Evolutionary conservation across 768 basidiomycete species (phyloP).

Genomic region (Lactifluus pinguis): DNA sequence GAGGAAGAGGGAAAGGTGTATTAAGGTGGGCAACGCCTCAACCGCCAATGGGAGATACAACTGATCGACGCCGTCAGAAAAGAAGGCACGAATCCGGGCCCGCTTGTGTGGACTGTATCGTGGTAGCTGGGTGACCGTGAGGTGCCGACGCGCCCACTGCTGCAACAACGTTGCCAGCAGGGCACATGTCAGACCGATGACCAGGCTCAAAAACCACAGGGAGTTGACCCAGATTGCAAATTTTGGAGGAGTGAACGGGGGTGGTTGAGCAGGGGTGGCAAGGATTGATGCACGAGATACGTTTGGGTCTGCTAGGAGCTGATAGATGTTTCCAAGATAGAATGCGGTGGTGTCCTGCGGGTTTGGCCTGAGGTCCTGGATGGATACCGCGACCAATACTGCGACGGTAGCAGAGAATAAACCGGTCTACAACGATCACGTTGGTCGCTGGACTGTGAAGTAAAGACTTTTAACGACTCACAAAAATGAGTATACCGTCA

Average conservation of each 20-base stretch:
- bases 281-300: neutral
- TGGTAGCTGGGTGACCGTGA: neutral
- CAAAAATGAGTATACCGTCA: constrained; percentile 17
- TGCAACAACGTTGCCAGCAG: neutral
- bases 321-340: neutral
- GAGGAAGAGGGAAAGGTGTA: constrained; percentile 1
- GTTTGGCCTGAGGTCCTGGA: constrained; percentile 4
- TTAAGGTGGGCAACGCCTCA: neutral
- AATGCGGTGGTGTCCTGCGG: neutral
- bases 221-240: constrained; percentile 2
- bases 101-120: neutral
- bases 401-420: constrained; percentile 14
- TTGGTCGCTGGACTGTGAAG: neutral
- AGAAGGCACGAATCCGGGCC: neutral
- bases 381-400: constrained; percentile 3
- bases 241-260: neutral
- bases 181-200: neutral
- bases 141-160: neutral
- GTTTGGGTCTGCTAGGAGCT: neutral
- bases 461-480: neutral
- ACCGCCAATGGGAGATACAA: neutral
- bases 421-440: neutral
- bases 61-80: neutral
- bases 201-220: constrained; percentile 5
- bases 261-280: neutral